A percentile compares a stretch with the other conserved stretches of the same genome.
phyloP scores from a whole-genome alignment of 257 asterid species.

The Lycium barbarum region DNA sequence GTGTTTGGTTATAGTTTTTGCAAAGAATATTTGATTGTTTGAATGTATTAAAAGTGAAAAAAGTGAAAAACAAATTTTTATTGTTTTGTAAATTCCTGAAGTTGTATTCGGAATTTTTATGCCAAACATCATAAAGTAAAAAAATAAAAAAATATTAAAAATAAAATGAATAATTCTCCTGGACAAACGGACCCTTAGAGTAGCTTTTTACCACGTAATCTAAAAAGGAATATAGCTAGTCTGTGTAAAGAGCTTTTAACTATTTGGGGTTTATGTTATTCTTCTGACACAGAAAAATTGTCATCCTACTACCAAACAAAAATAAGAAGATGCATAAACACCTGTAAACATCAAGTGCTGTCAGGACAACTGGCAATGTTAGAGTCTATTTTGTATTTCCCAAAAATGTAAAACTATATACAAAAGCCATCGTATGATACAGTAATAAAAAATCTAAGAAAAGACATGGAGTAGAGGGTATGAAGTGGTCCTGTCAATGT shows the following conservation, averaged over 20 bases:
- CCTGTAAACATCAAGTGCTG: background rate
- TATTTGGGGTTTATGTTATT: background rate
- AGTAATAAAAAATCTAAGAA: background rate
- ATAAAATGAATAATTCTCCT: no score
- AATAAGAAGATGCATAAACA: background rate
- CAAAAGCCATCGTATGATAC: background rate
- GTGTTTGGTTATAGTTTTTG: no score
- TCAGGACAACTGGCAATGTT: background rate
- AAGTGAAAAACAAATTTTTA: no score
- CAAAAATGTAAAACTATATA: background rate
- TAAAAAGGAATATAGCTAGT: background rate
- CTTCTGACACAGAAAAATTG: conserved; percentile 1
- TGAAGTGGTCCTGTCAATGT: conserved; percentile 36
- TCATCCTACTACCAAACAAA: background rate
- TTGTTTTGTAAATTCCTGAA: no score
- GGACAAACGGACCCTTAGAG: no score
- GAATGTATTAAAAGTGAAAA: no score
- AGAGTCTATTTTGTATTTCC: background rate
- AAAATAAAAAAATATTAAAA: no score
- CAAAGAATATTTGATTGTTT: no score
- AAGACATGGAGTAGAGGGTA: background rate
- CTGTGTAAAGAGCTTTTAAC: background rate
- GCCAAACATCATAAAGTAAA: no score
- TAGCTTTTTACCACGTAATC: background rate
- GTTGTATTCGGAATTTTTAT: no score